Evolutionary conservation across 768 basidiomycete species (phyloP), one percentile per base, ranked within the genome.

Genomic region (Dictyophora rubrovolvata): DNA sequence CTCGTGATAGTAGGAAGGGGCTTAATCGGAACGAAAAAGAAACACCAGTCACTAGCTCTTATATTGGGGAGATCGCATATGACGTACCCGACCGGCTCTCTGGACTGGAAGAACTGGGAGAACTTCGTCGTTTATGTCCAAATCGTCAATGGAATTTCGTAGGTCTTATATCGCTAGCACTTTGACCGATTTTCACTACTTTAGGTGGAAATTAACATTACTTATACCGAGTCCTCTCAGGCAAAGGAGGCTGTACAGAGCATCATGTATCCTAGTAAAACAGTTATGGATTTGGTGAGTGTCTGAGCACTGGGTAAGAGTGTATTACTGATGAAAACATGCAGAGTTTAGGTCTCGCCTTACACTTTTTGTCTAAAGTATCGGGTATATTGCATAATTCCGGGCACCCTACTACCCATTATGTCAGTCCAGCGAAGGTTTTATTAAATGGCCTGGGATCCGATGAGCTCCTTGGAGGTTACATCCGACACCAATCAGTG

Each of bases 391-490:
- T 89, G 0, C 76, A 78, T 34, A 64, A 63, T 1, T 71, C 68
- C n/a, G 69, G 71, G 1, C 67, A 74, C 28, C 28, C 28, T 4
- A 70, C 77, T 2, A 65, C 65, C 18, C 72, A 75, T 7, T 95
- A 96, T 70, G 77, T 72, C 0, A 93, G 87, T 62, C 69, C 76
- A 8, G 92, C 96, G 0, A 80, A 82, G 48, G 93, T 98, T 0
- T 73, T 97, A 9, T 73, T 99, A 22, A 94, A 84, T 62, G 96
- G 96, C 1, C 75, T 99, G 7, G 96, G 96, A 0, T 90, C 96
- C 0, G 96, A 99, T 67, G 96, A 99, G 68, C 77, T 97, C 46
- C 76, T 99, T 5, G 96, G 93, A 2, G 96, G 96, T 1, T 99
- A 99, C 69, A 81, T 89, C 2, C 78, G 96, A 59, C 93, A 97